Percentiles rank a stretch among this genome's conserved stretches.
Conservation (phyloP, 164 flowering plant species). For the Saururus chinensis region DNA sequence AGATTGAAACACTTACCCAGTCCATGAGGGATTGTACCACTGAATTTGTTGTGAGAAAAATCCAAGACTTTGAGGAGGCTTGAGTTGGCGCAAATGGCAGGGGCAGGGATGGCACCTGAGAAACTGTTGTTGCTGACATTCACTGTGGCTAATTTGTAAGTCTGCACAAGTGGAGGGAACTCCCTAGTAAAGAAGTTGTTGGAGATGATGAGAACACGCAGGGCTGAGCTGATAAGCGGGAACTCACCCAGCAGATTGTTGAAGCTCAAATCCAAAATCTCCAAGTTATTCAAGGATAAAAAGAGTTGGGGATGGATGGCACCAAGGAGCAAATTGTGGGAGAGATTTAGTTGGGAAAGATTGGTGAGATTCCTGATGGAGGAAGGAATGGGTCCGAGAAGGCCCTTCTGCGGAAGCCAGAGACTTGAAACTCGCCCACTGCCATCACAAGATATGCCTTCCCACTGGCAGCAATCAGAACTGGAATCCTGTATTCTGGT, state of each 20-base stretch:
- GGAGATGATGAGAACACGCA: conserved; percentile 44
- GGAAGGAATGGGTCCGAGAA: conserved; percentile 40
- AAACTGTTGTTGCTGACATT: conserved; percentile 65
- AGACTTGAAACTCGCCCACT: conserved; percentile 36
- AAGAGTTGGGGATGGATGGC: conserved; percentile 49
- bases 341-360: conserved; percentile 55
- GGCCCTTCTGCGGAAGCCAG: conserved; percentile 32
- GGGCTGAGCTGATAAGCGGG: conserved; percentile 27
- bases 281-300: conserved; percentile 42
- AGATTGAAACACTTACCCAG: conserved; percentile 42
- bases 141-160: conserved; percentile 32
- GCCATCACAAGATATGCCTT: conserved; percentile 49
- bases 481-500: neutral
- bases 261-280: conserved; percentile 66
- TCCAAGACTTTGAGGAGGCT: conserved; percentile 39
- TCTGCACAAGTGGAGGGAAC: conserved; percentile 22
- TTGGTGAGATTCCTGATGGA: conserved; percentile 43
- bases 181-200: conserved; percentile 50
- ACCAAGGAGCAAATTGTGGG: conserved; percentile 47
- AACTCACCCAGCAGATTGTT: conserved; percentile 45
- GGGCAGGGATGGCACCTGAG: conserved; percentile 28
- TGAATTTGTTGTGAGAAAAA: conserved; percentile 49
- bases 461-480: conserved; percentile 65
- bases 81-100: conserved; percentile 35
- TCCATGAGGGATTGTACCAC: conserved; percentile 33